Percentiles rank a stretch among this genome's conserved stretches.
These are phyloP conservation scores for Aphanomyces invadans DNA, from an alignment of 352 stramenopile genomes.

Conservation along the genomic window DNA sequence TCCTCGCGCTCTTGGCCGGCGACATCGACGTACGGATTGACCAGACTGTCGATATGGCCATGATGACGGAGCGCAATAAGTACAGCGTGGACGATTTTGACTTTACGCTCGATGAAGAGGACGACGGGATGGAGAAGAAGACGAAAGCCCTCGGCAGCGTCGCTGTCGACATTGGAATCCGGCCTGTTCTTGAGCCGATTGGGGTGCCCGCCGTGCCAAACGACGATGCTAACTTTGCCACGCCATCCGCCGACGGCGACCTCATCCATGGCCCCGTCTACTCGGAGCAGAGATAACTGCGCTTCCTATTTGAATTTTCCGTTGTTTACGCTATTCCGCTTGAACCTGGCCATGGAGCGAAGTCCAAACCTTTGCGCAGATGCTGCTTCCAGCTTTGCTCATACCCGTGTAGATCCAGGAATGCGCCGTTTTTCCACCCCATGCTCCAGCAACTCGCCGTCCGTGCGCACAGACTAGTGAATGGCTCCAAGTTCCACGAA, in stretches of 20 bases:
- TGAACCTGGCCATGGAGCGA: too few relatives aligned
- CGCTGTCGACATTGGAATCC: neutral
- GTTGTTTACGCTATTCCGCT: too few relatives aligned
- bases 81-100: neutral
- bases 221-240: neutral
- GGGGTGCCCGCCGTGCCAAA: neutral
- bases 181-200: neutral
- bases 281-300: neutral
- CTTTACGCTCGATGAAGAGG: conserved; percentile 8
- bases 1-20: conserved; percentile 1
- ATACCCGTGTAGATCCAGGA: too few relatives aligned
- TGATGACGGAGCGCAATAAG: neutral
- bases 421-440: too few relatives aligned
- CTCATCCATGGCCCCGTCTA: conserved; percentile 7
- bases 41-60: conserved; percentile 11
- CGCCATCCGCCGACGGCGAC: neutral
- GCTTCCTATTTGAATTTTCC: too few relatives aligned
- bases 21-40: conserved; percentile 14
- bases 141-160: neutral
- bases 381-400: too few relatives aligned
- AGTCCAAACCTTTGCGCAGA: too few relatives aligned
- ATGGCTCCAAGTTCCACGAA: too few relatives aligned
- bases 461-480: too few relatives aligned
- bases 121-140: neutral
- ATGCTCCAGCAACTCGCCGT: too few relatives aligned